Base-by-base conservation (phyloP, 2,329 filamentous ascomycete genomes). In the Aquanectria penicillioides region DNA sequence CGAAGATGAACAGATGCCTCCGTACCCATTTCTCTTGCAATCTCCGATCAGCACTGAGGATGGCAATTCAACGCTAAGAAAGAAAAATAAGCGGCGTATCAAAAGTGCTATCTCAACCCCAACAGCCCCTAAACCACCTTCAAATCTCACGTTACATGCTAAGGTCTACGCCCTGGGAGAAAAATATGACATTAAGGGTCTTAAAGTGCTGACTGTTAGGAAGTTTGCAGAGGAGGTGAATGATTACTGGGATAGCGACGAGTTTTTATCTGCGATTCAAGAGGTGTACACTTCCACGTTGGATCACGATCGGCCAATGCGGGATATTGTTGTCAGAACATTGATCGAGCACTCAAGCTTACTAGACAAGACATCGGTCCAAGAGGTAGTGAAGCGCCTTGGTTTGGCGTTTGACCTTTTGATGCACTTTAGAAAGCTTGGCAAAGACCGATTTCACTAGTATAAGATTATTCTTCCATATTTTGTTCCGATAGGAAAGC, bases 281-380 rank as follows among this genome's bases (percentile, higher is more conserved):
- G 52, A 59, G n/a, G 52, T 51, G 0, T 65, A 63, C 5, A 33
- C 15, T 2, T 61, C 50, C 0, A 62, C 62, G 0, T 1, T 49
- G 5, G 44, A 55, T 1, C 10, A 57, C 0, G 62, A 66, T 15
- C 31, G 60, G 0, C 5, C 8, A 0, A 7, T 66, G n/a, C 41
- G 62, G 1, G n/a, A 55, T 0, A 28, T 33, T 6, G 28, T 63
- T 2, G 43, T 63, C 2, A 20, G 11, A 15, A 57, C 54, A 1
- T 20, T 51, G 6, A 17, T 23, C 13, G 13, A 23, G 13, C 54
- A 57, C n/a, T 26, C 15, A 18, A 5, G 29, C 18, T 57, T 57
- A 29, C 10, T 50, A 31, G 53, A 57, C n/a, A 50, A 57, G 5
- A 3, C 17, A 5, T 13, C 28, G 4, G 46, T 50, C 22, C 53